Base-by-base conservation (phyloP, 345 rosid genomes). In the Lenwebbia sp. region DNA sequence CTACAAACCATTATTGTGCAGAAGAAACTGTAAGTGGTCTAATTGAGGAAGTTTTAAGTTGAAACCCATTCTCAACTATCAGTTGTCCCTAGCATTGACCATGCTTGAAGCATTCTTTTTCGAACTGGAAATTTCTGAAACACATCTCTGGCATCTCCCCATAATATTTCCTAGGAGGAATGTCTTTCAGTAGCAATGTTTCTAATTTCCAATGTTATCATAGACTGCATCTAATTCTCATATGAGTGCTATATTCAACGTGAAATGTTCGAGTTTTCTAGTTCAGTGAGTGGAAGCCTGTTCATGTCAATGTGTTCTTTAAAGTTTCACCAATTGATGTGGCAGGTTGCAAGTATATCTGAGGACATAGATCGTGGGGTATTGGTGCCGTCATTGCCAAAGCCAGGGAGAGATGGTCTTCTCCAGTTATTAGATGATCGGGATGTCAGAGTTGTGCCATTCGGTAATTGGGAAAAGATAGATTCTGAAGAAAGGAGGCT, bases 1-100 rank as follows among this genome's bases (percentile, higher is more conserved):
- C 90, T 76, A 96, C 99, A 84, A 95, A 97, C 91, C 99, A 93
- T 37, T 92, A 93, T 89, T 96, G 99, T 84, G 96, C 99, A 1
- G 98, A 96, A 86, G 98, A 95, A 94, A 96, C 98, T 33, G 98
- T 97, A 91, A 93, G 96, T 70, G 75, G 4, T 62, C 41, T 88
- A 51, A 57, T 83, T 65, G 81, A 65, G 54, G 84, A 47, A 83
- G 76, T 84, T 83, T 49, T 47, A 84, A 6, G 28, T 44, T 5
- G 33, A 5, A 40, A 11, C 3, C 55, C 19, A 13, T 54, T 54
- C 87, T 70, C 78, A 33, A 70, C 25, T 37, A 65, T 17, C 25
- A 65, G 44, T 65, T 17, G 44, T 65, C 7, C 13, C 25, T 65
- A 8, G 78, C 44, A 65, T 65, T 2, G 25, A 65, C 0, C 1